Percentiles rank a stretch among this genome's conserved stretches.
These are phyloP conservation scores for Salvia hispanica DNA, from an alignment of 257 asterid species.

Conservation along the genomic window DNA sequence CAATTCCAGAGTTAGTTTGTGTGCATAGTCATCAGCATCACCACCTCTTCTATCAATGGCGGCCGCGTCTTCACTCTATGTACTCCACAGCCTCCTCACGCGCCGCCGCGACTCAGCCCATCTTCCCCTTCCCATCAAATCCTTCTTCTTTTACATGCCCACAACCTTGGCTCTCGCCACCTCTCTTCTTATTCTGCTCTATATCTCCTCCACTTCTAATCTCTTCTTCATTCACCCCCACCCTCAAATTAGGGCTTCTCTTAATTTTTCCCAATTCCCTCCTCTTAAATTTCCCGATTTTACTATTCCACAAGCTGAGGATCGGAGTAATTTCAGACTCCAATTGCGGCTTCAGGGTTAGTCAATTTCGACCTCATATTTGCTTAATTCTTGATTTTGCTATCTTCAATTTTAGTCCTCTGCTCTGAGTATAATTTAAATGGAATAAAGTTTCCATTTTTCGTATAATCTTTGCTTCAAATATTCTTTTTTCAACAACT, in stretches of 20 bases:
- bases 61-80: slow-evolving; percentile 36
- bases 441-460: slow-evolving; percentile 2
- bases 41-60: slow-evolving; percentile 39
- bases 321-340: slow-evolving; percentile 17
- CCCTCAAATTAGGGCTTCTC: slow-evolving; percentile 30
- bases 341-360: slow-evolving; percentile 37
- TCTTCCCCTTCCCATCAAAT: slow-evolving; percentile 36
- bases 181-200: slow-evolving; percentile 59
- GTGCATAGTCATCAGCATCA: not conserved
- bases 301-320: slow-evolving; percentile 23
- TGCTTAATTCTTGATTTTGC: slow-evolving; percentile 24
- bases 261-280: slow-evolving; percentile 22
- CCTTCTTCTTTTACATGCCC: slow-evolving; percentile 58
- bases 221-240: slow-evolving; percentile 48
- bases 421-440: not conserved
- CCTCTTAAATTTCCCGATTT: slow-evolving; percentile 30
- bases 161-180: slow-evolving; percentile 70
- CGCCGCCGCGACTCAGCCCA: slow-evolving; percentile 50
- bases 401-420: not conserved
- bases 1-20: slow-evolving; percentile 3
- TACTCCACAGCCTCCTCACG: slow-evolving; percentile 46
- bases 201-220: slow-evolving; percentile 65
- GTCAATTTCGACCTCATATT: slow-evolving; percentile 23
- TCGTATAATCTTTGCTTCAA: not conserved
- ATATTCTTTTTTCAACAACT: not conserved